phyloP scores from a whole-genome alignment of 345 rosid species.

The Garcia nutans region DNA sequence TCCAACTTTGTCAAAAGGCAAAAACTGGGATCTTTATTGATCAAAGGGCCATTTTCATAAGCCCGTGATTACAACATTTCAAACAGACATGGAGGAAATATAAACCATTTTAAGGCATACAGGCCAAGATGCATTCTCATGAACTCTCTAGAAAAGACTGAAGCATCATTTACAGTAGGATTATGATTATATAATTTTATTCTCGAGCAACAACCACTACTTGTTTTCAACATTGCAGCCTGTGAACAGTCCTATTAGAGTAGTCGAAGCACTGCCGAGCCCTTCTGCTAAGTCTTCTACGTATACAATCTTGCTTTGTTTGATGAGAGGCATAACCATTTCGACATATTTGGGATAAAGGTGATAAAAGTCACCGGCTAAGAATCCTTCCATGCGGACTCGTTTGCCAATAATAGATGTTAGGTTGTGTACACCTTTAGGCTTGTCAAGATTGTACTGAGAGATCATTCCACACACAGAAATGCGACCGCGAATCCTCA shows the following conservation, averaged over 20 bases:
- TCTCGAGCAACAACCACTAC: slow-evolving; percentile 34
- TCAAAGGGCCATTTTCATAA: neutral
- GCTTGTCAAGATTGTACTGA: slow-evolving; percentile 36
- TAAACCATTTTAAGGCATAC: neutral
- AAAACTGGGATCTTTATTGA: neutral
- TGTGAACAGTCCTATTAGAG: slow-evolving; percentile 28
- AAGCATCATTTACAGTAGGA: too few species aligned
- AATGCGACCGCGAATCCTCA: slow-evolving; percentile 43
- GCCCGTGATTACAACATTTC: too few species aligned
- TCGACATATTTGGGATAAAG: slow-evolving; percentile 29
- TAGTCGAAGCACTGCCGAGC: slow-evolving; percentile 24
- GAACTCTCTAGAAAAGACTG: neutral
- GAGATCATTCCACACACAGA: slow-evolving; percentile 63
- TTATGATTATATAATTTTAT: neutral
- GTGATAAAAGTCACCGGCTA: slow-evolving; percentile 19
- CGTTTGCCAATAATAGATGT: slow-evolving; percentile 15
- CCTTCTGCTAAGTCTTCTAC: slow-evolving; percentile 36
- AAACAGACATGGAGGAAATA: neutral
- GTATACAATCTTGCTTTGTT: slow-evolving; percentile 25
- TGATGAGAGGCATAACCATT: slow-evolving; percentile 27
- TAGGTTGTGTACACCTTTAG: slow-evolving; percentile 31
- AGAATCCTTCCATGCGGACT: slow-evolving; percentile 36
- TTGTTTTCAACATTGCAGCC: slow-evolving; percentile 36
- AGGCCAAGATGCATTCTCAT: neutral
- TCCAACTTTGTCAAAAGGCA: too few species aligned